Evolutionary conservation across 2,329 filamentous ascomycete species (phyloP), one percentile per base, ranked within the genome.

Genomic region (Cordyceps cateniannulata): DNA sequence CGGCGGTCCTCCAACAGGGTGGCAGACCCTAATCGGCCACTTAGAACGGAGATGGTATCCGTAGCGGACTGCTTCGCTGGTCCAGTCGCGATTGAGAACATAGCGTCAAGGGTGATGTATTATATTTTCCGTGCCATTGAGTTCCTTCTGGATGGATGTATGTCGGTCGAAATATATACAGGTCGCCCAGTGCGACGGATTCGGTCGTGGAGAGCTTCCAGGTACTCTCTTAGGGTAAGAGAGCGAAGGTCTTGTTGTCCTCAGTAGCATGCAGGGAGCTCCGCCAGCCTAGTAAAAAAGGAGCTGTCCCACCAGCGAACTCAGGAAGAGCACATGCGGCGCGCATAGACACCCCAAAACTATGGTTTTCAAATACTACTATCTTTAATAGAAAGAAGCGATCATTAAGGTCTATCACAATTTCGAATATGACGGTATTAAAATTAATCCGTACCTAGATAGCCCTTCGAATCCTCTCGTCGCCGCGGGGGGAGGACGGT

Each of bases 1-100:
- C 95, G 87, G 59, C 96, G 88, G 74, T 99, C 96, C 76, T 99
- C 95, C 45, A 99, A 84, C 18, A 99, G 82, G 1, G 92, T 97
- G 49, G 93, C 91, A 66, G 90, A 96, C 71, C 88, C 86, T 44
- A 99, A 84, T 60, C 95, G 90, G 69, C 87, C 88, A 75, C 92
- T 96, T 63, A 98, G 81, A 47, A 93, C 90, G 64, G 88, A 89
- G 73, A 99, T 99, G 47, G 95, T 97, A 72, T 96, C 92, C 71
- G 90, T 89, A 68, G 93, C 95, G 70, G 91, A 96, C 82, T 99
- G 95, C 81, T 96, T 95, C 72, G 92, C 91, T 68, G 95, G 95
- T 70, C 91, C 90, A 62, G 82, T 77, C 62, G 85, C 77, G 69
- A 87, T 85, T 48, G 84, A 85, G 72, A 87, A 86, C 84, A 87